Conservation (phyloP, 306 rosid species). For the Aeschynomene evenia region DNA sequence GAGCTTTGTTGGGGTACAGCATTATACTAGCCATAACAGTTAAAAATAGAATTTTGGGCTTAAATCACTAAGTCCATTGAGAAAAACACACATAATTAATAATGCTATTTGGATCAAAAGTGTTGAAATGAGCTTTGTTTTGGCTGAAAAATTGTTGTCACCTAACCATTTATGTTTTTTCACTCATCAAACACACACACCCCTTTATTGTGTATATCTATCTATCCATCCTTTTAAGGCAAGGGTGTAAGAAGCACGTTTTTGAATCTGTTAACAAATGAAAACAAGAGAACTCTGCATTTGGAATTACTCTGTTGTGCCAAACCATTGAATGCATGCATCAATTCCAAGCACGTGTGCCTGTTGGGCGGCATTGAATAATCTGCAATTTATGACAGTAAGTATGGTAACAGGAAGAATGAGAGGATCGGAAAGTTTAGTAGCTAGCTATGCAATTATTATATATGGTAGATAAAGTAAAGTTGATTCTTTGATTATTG, state of each 20-base stretch:
- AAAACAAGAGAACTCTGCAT: not conserved
- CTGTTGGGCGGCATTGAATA: slow-evolving; percentile 24
- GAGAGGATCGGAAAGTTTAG: not conserved
- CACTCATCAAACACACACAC: no score
- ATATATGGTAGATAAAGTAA: not conserved
- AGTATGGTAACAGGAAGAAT: not conserved
- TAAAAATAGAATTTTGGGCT: no score
- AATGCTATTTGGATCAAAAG: no score
- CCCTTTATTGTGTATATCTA: not conserved
- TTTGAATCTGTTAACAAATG: not conserved
- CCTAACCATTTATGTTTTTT: no score
- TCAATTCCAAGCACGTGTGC: slow-evolving; percentile 31
- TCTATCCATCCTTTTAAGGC: not conserved
- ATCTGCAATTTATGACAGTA: slow-evolving; percentile 9
- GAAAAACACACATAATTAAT: no score
- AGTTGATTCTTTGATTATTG: not conserved
- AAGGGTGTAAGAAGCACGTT: not conserved
- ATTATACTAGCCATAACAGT: no score
- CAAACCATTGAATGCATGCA: not conserved
- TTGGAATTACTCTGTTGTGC: slow-evolving; percentile 9
- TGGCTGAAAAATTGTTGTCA: no score
- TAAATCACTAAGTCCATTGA: no score
- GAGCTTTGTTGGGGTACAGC: no score
- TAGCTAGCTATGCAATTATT: no score
- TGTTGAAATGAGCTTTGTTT: no score